phyloP scores from a whole-genome alignment of 2,329 filamentous ascomycete genomes.

The Aspergillus transmontanensis region DNA sequence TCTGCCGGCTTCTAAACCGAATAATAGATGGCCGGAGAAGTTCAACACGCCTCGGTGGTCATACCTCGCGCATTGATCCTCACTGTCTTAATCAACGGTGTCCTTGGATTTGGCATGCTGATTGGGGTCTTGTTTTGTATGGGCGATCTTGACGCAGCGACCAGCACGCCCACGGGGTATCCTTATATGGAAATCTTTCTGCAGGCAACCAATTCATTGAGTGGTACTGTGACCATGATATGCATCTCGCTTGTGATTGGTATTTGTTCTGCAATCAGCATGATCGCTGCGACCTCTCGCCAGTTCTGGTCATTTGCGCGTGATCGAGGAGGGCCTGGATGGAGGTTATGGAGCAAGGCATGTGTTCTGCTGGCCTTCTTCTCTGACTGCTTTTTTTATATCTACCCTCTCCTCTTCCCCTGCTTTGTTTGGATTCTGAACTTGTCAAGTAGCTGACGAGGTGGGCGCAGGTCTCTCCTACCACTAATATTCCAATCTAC shows the following conservation, averaged over 20 bases:
- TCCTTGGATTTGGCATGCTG: conserved; percentile 39
- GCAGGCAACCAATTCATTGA: conserved; percentile 45
- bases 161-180: conserved; percentile 36
- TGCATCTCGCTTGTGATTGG: conserved; percentile 24
- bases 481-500: too few relatives aligned
- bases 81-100: conserved; percentile 38
- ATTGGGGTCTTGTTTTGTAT: conserved; percentile 39
- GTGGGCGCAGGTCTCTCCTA: too few relatives aligned
- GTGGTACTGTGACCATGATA: conserved; percentile 32
- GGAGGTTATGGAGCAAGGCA: conserved; percentile 14
- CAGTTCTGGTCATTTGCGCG: conserved; percentile 41
- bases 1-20: not conserved
- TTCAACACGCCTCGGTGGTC: conserved; percentile 37
- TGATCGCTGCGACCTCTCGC: conserved; percentile 37
- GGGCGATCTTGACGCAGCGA: conserved; percentile 36
- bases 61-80: conserved; percentile 42
- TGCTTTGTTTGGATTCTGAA: too few relatives aligned
- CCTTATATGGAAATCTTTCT: conserved; percentile 48
- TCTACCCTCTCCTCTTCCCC: too few relatives aligned
- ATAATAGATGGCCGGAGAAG: conserved; percentile 42
- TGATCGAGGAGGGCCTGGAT: conserved; percentile 39
- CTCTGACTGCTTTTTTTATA: too few relatives aligned
- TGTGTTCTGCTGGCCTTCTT: too few relatives aligned
- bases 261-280: conserved; percentile 34
- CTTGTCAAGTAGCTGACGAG: too few relatives aligned